These are phyloP conservation scores for Thielaviopsis euricoi DNA, from an alignment of 2,329 filamentous ascomycete genomes.

Conservation along the genomic window DNA sequence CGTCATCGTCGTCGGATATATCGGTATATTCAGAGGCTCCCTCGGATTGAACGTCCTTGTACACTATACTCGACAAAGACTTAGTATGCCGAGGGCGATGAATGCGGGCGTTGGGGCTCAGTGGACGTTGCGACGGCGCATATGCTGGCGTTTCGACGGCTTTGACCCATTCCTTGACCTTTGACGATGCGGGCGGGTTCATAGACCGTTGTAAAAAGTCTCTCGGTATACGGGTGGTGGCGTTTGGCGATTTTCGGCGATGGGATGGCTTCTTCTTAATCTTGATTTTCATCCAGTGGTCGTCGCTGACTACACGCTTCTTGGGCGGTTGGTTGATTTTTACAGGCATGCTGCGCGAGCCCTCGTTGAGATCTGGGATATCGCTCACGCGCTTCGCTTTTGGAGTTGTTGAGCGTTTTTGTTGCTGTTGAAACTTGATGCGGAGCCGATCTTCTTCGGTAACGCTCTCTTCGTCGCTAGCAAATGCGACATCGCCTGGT, in stretches of 20 bases:
- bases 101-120: conserved; percentile 1
- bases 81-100: conserved; percentile 4
- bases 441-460: conserved; percentile 43
- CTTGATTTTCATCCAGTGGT: conserved; percentile 61
- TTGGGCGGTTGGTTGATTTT: conserved; percentile 47
- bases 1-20: not conserved
- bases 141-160: conserved; percentile 34
- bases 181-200: conserved; percentile 39
- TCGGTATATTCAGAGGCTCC: not conserved
- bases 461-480: conserved; percentile 42
- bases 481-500: conserved; percentile 44
- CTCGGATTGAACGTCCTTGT: not conserved
- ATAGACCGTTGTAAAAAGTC: conserved; percentile 38
- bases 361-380: conserved; percentile 3
- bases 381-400: conserved; percentile 15
- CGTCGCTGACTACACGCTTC: conserved; percentile 86
- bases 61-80: conserved; percentile 7
- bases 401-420: conserved; percentile 17
- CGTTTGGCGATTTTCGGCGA: conserved; percentile 15
- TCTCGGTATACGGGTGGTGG: conserved; percentile 30
- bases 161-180: conserved; percentile 45
- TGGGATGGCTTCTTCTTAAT: conserved; percentile 29
- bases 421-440: conserved; percentile 35
- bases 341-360: conserved; percentile 15
- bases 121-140: not conserved